Evolutionary conservation across 805 yeast genomes (phyloP), one percentile per base, ranked within the genome.

Genomic region (Myxozyma udenii): DNA sequence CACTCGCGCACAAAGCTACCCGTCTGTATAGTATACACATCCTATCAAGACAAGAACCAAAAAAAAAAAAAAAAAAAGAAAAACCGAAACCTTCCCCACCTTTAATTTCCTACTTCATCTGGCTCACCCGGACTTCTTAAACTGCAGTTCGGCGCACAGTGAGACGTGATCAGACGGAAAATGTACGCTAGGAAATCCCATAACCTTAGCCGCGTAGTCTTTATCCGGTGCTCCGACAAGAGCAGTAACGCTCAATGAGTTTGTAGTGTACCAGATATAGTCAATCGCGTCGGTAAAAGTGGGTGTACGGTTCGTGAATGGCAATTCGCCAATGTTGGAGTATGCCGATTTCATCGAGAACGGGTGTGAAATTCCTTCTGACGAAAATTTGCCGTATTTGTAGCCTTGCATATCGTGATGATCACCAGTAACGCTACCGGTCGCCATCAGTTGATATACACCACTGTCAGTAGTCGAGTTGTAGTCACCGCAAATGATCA

Each of bases 241-340:
- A 6, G 96, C 97, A 61, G 82, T 82, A 6, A 93, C 95, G 50
- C 83, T 79, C 56, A 93, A 74, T n/a, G 81, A 75, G 12, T 82
- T 76, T 6, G 95, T 85, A 1, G 96, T 81, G 70, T 86, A 89
- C 96, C 98, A 95, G 52, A 93, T 83, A 67, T 93, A 93, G 72
- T 93, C 99, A 71, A 93, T 87, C 37, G 84, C 90, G 64, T 88
- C 89, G 1, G 95, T 88, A 71, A 93, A 93, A 32, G 85, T 81
- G 24, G 99, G 98, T 0, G 98, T 84, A 69, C 83, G 84, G 69
- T 93, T 93, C 4, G 99, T 91, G 68, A 91, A 91, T 41, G 96
- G 95, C 55, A 93, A 76, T 69, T 93, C 97, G 23, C 90, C 90
- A 64, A 90, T 79, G 57, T 79, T 76, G 38, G 84, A 82, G 67